phyloP scores from a whole-genome alignment of 208 protist genomes.

The Leishmania aethiopica region DNA sequence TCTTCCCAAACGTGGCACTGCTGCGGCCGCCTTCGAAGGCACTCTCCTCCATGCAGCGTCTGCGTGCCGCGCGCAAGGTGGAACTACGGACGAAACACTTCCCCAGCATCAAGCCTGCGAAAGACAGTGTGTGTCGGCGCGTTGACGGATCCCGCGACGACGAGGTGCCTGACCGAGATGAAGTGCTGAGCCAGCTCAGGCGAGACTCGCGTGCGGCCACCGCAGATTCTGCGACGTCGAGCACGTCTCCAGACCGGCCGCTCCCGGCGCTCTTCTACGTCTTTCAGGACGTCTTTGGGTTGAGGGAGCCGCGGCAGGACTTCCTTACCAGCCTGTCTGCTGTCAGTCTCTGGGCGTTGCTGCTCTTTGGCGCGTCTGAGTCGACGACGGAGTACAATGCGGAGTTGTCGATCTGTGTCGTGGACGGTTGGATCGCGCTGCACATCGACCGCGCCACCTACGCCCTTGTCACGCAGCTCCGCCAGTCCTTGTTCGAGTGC shows the following conservation, averaged over 20 bases:
- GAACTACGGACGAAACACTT: slow-evolving; percentile 65
- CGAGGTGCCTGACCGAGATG: slow-evolving; percentile 26
- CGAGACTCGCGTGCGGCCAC: neutral
- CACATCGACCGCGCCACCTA: slow-evolving; percentile 51
- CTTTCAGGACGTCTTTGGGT: slow-evolving; percentile 72
- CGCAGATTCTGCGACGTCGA: neutral
- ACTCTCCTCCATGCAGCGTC: slow-evolving; percentile 3
- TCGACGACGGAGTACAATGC: slow-evolving; percentile 55
- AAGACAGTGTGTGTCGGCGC: slow-evolving; percentile 78
- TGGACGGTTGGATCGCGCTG: slow-evolving; percentile 80
- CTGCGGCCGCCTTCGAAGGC: slow-evolving; percentile 46
- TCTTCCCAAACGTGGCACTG: slow-evolving; percentile 89
- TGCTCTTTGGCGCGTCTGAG: slow-evolving; percentile 81
- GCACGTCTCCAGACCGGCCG: neutral
- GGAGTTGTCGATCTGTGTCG: slow-evolving; percentile 56
- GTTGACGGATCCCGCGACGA: slow-evolving; percentile 38
- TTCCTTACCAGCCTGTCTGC: slow-evolving; percentile 81
- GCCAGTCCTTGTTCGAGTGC: slow-evolving; percentile 48
- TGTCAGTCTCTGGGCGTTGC: slow-evolving; percentile 79
- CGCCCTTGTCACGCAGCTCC: slow-evolving; percentile 41
- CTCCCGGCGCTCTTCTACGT: slow-evolving; percentile 77
- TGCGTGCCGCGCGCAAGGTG: slow-evolving; percentile 29
- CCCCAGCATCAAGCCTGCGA: slow-evolving; percentile 59
- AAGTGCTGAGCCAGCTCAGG: slow-evolving; percentile 35
- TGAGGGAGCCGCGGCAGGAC: slow-evolving; percentile 52